Percentiles rank a stretch among this genome's conserved stretches.
Conservation (phyloP, 805 yeast genomes). For the Suhomyces xylopsoci region DNA sequence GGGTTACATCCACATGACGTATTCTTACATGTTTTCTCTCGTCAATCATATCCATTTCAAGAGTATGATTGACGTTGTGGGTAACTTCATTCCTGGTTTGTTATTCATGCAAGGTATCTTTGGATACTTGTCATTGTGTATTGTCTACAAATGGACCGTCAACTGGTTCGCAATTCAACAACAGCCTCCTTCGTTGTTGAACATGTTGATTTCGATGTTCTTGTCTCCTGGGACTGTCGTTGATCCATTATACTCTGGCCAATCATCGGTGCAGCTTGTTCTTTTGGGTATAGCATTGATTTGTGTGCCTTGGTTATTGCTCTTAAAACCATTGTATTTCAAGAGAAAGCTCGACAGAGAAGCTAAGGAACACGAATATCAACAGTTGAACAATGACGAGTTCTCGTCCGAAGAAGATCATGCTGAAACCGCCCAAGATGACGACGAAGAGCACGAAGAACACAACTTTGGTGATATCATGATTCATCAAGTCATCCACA, state of each 20-base stretch:
- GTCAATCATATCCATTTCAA: slow-evolving; percentile 59
- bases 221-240: slow-evolving; percentile 68
- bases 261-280: slow-evolving; percentile 56
- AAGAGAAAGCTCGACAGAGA: slow-evolving; percentile 35
- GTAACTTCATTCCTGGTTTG: slow-evolving; percentile 71
- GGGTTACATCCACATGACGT: slow-evolving; percentile 76
- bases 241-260: slow-evolving; percentile 64
- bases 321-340: slow-evolving; percentile 58
- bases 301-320: slow-evolving; percentile 73
- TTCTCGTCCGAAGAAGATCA: slow-evolving; percentile 11
- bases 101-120: slow-evolving; percentile 74
- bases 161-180: slow-evolving; percentile 63
- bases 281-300: slow-evolving; percentile 56
- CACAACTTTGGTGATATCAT: slow-evolving; percentile 61
- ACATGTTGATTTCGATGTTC: slow-evolving; percentile 75
- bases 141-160: slow-evolving; percentile 70
- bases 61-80: slow-evolving; percentile 62
- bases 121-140: slow-evolving; percentile 65
- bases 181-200: slow-evolving; percentile 70
- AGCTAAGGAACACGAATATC: slow-evolving; percentile 20
- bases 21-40: slow-evolving; percentile 64
- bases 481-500: slow-evolving; percentile 77
- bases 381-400: slow-evolving; percentile 19
- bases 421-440: slow-evolving; percentile 26
- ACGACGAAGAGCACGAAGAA: slow-evolving; percentile 34